A percentile compares a stretch with the other conserved stretches of the same genome.
Evolutionary conservation across 2,329 filamentous ascomycete species (phyloP).

Genomic region (Fusarium sp.): DNA sequence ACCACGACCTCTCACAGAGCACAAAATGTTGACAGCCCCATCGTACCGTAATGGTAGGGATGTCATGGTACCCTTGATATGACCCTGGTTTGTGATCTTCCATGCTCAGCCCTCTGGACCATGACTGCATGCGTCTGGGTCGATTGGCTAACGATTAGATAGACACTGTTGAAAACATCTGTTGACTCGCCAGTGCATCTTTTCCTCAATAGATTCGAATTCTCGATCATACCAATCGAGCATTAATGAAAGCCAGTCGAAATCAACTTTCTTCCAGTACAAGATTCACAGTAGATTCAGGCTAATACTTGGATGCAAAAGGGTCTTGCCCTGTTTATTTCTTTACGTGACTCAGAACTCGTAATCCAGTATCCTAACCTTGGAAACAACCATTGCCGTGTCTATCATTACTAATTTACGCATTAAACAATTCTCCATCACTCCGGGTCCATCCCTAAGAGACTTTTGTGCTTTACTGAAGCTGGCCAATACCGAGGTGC

Average conservation of each 20-base stretch:
- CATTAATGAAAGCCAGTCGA: not conserved
- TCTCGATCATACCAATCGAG: no score
- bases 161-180: not conserved
- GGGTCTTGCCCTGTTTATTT: conserved; percentile 38
- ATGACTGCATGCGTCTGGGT: conserved; percentile 21
- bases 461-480: conserved; percentile 42
- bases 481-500: conserved; percentile 68
- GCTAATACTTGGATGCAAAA: conserved; percentile 5
- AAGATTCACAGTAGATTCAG: not conserved
- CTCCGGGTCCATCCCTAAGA: conserved; percentile 25
- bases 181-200: not conserved
- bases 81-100: conserved; percentile 10
- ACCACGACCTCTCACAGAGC: conserved; percentile 15
- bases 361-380: conserved; percentile 47
- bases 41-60: conserved; percentile 10
- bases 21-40: not conserved
- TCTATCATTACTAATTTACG: conserved; percentile 52
- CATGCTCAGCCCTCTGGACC: conserved; percentile 25
- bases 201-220: no score
- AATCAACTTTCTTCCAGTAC: not conserved
- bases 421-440: conserved; percentile 44
- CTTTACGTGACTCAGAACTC: conserved; percentile 46
- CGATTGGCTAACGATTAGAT: conserved; percentile 1
- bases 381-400: conserved; percentile 47
- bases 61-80: not conserved